Evolutionary conservation across 1,284 basidiomycete species (phyloP), one percentile per base, ranked within the genome.

Genomic region (Caloboletus firmus): DNA sequence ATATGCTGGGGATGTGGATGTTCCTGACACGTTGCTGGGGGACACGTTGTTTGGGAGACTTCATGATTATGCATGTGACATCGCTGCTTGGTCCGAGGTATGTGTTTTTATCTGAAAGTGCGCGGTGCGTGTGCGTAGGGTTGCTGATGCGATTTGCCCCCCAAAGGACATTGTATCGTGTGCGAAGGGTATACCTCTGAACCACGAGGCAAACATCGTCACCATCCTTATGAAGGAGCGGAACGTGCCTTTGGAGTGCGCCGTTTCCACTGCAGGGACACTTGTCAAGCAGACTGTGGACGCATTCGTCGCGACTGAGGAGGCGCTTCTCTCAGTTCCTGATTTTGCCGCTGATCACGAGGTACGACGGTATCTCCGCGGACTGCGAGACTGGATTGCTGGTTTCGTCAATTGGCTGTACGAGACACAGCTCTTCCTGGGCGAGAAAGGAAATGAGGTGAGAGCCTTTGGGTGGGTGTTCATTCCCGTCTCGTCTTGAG

Each of bases 391-490:
- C 51, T 80, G 75, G 56, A 72, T 84, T 45, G 72, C 76, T 5
- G 84, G 82, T 2, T 72, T 70, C 17, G 62, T 81, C 17, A 78
- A 85, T 56, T 85, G 83, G 83, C 54, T 76, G 20, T 86, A 85
- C 59, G 82, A 84, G 66, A 82, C 77, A 4, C 75, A 82, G 52
- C 60, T 81, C 45, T 84, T 79, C 61, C 78, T 86, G 52, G 82
- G 81, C 39, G 74, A 74, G 35, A 79, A 77, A 52, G 82, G 80
- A 0, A 77, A 76, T 44, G 80, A 86, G 60, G 79, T 85, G 18
- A 73, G 80, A 59, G 72, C 75, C 8, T 83, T 82, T 66, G 82
- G 84, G 31, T 86, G 84, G 85, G 78, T 85, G 3, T 85, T 85
- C 13, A 44, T 71, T 6, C 67, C 66, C 15, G 52, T 59, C n/a